These are phyloP conservation scores for Aethionema arabicum DNA, from an alignment of 345 rosid species.

Conservation along the genomic window DNA sequence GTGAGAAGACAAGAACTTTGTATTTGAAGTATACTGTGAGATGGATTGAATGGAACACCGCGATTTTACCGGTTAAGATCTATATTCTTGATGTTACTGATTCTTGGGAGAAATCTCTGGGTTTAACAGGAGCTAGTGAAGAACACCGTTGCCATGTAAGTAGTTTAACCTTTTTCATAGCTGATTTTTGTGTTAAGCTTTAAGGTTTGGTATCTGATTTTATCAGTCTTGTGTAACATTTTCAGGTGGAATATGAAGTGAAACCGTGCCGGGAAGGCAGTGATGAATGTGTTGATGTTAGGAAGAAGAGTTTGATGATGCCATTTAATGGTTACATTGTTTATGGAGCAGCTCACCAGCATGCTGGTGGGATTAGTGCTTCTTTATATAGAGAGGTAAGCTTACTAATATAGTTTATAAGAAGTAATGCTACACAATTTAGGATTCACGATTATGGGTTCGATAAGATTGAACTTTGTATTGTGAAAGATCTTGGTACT, in stretches of 20 bases:
- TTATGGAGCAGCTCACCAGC: conserved; percentile 85
- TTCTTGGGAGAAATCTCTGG: conserved; percentile 43
- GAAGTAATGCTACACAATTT: conserved; percentile 9
- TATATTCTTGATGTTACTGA: conserved; percentile 82
- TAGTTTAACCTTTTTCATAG: conserved; percentile 6
- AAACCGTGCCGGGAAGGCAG: conserved; percentile 45
- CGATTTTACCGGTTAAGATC: conserved; percentile 58
- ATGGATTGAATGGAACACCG: conserved; percentile 72
- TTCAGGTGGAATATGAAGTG: conserved; percentile 68
- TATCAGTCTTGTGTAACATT: background rate
- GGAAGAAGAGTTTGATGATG: conserved; percentile 53
- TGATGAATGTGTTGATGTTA: conserved; percentile 44
- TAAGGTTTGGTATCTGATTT: background rate
- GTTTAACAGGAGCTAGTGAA: conserved; percentile 39
- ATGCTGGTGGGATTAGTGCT: conserved; percentile 67
- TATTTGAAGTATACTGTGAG: conserved; percentile 62
- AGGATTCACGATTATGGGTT: too few relatives aligned
- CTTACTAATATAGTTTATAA: background rate
- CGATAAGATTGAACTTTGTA: too few relatives aligned
- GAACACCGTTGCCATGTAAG: conserved; percentile 65
- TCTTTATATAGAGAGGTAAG: conserved; percentile 71
- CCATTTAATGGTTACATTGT: conserved; percentile 71
- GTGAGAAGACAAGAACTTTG: conserved; percentile 44
- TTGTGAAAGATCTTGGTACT: too few relatives aligned
- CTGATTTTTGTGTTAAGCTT: background rate